Base-by-base conservation (phyloP, 2,329 filamentous ascomycete genomes). In the Xylariomycetidae sp. region DNA sequence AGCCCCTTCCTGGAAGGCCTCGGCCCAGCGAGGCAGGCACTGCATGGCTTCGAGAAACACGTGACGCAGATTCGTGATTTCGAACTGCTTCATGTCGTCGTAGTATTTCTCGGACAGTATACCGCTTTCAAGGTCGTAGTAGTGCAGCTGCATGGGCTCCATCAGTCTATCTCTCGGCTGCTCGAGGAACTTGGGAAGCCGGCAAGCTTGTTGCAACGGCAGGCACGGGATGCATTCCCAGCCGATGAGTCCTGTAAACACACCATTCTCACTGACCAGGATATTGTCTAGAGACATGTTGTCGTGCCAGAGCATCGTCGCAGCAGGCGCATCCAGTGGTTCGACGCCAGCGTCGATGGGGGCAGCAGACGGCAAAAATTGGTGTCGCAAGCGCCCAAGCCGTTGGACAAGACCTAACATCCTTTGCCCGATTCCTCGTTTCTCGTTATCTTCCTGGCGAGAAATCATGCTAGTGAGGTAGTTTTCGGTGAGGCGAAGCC, bases 181-280 rank as follows among this genome's bases (percentile, higher is more conserved):
- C 11, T 53, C 45, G 6, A 62, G 44, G 30, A 61, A 56, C 3
- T 40, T 40, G 2, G 59, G 58, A 17, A 53, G 40, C 11, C 54
- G 48, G 33, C 56, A 58, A 6, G 50, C 49, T 20, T 50, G 43
- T 39, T 51, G 50, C 3, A 53, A 38, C 3, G 59, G 59, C 6
- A 59, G 33, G 17, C 48, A 50, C 2, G 54, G 49, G 6, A 59
- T 42, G 31, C 50, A 54, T 20, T 58, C 51, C 58, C 58, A 62
- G 34, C 56, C 57, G n/a, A 59, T 26, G 6, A 61, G 33, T 5
- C 50, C 58, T 11, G 44, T 45, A 6, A 62, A 33, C 9, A 46
- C 20, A 7, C 56, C 56, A 2, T 48, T 37, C 3, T 53, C 40
- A 19, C 62, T 49, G 3, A 63, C 52, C 6, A 62, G 41, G 13